Evolutionary conservation across 805 yeast species (phyloP).

Genomic region (Yueomyces sp.): DNA sequence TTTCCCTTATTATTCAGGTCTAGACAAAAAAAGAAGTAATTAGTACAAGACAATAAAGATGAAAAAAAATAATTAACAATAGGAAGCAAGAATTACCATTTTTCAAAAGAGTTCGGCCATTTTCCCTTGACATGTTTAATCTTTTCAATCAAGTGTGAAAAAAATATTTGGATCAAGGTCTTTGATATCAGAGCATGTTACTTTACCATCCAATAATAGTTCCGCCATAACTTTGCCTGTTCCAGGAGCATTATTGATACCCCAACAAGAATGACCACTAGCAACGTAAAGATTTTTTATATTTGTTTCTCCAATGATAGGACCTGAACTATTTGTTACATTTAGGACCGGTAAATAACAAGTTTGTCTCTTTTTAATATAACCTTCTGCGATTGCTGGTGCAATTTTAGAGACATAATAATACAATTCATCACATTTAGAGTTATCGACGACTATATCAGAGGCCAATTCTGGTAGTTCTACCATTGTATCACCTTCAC

Average conservation of each 20-base stretch:
- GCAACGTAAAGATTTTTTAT: constrained; percentile 69
- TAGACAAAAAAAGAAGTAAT: too few relatives aligned
- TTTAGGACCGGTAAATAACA: constrained; percentile 92
- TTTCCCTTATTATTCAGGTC: too few relatives aligned
- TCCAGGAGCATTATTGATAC: constrained; percentile 94
- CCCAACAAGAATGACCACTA: constrained; percentile 97
- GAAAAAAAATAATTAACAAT: too few relatives aligned
- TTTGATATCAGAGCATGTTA: constrained; percentile 61
- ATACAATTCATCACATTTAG: constrained; percentile 80
- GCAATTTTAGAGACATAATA: constrained; percentile 68
- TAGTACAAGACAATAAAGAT: too few relatives aligned
- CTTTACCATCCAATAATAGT: constrained; percentile 73
- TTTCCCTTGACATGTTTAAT: too few relatives aligned
- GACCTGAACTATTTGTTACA: constrained; percentile 86
- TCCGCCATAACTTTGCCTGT: constrained; percentile 93
- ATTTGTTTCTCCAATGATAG: constrained; percentile 86
- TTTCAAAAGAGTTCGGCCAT: too few relatives aligned
- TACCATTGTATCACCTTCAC: constrained; percentile 88
- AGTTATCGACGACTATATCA: constrained; percentile 77
- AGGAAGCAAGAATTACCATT: too few relatives aligned
- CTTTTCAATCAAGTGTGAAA: constrained; percentile 26
- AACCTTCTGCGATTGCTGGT: constrained; percentile 57
- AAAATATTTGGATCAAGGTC: constrained; percentile 77
- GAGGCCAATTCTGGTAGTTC: constrained; percentile 90
- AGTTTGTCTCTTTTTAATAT: constrained; percentile 75